A percentile compares a stretch with the other conserved stretches of the same genome.
Conservation (phyloP, 139 green algal genomes). For the Chlorella sp. region DNA sequence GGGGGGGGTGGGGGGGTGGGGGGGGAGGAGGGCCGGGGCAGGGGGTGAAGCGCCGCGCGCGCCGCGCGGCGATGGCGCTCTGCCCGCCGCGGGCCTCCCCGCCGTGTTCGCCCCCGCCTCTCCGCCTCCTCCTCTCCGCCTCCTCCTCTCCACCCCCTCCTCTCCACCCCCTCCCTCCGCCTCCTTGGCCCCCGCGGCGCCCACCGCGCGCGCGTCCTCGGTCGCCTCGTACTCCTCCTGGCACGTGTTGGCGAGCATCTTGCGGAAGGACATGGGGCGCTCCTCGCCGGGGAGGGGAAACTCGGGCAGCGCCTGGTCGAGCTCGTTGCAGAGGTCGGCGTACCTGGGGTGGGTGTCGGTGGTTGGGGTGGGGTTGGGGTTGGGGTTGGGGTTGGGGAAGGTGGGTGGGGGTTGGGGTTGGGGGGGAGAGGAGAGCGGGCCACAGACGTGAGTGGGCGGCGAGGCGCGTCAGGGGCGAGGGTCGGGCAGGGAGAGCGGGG, state of each 20-base stretch:
- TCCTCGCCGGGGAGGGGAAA: conserved; percentile 50
- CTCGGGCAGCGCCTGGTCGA: conserved; percentile 31
- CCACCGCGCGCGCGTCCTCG: conserved; percentile 60
- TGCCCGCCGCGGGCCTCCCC: background rate
- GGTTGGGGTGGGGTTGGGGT: no score
- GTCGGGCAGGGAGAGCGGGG: no score
- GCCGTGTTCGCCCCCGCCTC: background rate
- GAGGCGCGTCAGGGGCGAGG: no score
- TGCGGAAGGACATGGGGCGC: conserved; percentile 82
- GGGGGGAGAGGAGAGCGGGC: no score
- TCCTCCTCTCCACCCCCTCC: background rate
- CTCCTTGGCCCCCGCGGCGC: background rate
- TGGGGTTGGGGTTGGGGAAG: no score
- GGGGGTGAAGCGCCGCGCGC: background rate
- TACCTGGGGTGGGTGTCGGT: no score
- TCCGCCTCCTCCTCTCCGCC: background rate
- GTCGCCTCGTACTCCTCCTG: conserved; percentile 97
- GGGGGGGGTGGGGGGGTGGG: background rate
- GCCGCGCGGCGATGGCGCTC: background rate
- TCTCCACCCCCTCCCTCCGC: background rate
- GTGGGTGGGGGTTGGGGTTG: no score
- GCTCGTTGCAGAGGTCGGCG: conserved; percentile 58
- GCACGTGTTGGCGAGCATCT: conserved; percentile 98
- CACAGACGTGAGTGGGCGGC: no score
- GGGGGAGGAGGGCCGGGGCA: background rate